Evolutionary conservation across 495 filamentous ascomycete genomes (phyloP), one percentile per base, ranked within the genome.

Genomic region (Xylaria curta): DNA sequence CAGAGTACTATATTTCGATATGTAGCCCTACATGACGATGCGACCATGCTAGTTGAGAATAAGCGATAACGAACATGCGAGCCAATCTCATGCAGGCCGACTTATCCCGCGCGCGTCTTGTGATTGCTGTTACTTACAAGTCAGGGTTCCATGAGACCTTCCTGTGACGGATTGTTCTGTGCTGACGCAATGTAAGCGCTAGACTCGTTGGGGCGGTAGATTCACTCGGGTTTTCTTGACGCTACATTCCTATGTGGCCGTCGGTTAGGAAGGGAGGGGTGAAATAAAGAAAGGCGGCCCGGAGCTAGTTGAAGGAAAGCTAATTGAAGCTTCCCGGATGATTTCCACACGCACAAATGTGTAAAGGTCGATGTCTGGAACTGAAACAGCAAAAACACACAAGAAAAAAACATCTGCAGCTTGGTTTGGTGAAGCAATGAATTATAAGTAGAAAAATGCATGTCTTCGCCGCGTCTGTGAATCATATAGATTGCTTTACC

Each of bases 141-240:
- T 65, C 49, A 58, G 49, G 40, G 49, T 66, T 58, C 28, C 62
- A 19, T 49, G 61, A 71, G 69, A 59, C 69, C 40, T 66, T 71
- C 51, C 69, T 66, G 49, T 58, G 69, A 51, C 36, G 44, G 58
- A 53, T 63, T 46, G 68, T 62, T 53, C 40, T 54, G 46, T 28
- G 53, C 68, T 63, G 56, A 70, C 68, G 40, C 68, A 49, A 56
- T 56, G 69, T 71, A 71, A 71, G 69, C 69, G 28, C 69, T 71
- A 71, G 42, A 51, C 61, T 66, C 31, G 36, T 66, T 71, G 62
- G 36, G 61, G 62, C 21, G 46, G 60, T 58, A 66, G 61, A 71
- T 71, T 71, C 53, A 53, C 38, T 66, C 31, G 42, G 38, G 15
- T 64, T 58, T 42, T 28, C 33, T 56, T 56, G 62, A 71, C 46